Evolutionary conservation across 2,329 filamentous ascomycete genomes (phyloP), one percentile per base, ranked within the genome.

Genomic region (Gnomoniopsis sp.): DNA sequence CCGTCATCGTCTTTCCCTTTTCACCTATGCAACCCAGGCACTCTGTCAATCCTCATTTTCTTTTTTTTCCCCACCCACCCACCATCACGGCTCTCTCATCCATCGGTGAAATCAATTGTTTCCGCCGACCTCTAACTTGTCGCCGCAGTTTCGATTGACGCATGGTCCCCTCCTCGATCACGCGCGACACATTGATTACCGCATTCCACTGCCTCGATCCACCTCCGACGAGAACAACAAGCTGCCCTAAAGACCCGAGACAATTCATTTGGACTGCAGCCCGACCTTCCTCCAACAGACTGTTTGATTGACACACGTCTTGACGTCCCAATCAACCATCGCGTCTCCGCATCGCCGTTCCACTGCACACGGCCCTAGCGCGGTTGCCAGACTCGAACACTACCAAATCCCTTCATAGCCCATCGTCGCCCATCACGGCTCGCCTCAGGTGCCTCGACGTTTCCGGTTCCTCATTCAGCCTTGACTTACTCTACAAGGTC

Each of bases 341-440:
- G 52, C 43, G 52, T 36, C 10, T 44, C 10, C 2, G 34, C 36
- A 53, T 15, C 34, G 21, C 14, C 46, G 53, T 38, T 17, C 22
- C 19, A 34, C 34, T 26, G 34, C 50, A 48, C 23, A 51, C 60
- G 50, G 49, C 44, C 34, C 47, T 43, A 51, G 48, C 36, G 53
- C 49, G 43, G 53, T 56, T 51, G 44, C 38, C 30, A 53, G 57
- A 51, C 41, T 33, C 30, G 36, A 38, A 53, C 22, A 57, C 30
- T 43, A n/a, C 10, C 49, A 19, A 53, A 36, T 44, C 19, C 44
- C 33, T 30, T 36, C 26, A 21, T 44, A 6, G n/a, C 43, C 14
- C 19, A 57, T 57, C 6, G 63, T 69, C 66, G 70, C 70, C 70
- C 69, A 70, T 60, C 68, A 72, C 70, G 70, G 70, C 70, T 59